phyloP scores from a whole-genome alignment of 2,329 filamentous ascomycete genomes.

The Ophiosphaerella herpotricha region DNA sequence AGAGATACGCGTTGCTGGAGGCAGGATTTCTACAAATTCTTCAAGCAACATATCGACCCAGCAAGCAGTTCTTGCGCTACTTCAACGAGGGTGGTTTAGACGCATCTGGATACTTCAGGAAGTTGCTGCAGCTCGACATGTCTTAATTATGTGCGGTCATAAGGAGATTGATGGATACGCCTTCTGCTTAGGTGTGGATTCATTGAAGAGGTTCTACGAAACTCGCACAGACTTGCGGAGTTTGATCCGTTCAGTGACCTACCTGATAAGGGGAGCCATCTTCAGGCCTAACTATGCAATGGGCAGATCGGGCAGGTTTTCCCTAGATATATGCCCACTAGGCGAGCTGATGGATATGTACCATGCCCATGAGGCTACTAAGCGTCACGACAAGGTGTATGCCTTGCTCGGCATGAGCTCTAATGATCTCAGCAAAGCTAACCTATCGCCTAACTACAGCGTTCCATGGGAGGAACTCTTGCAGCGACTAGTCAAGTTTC shows the following conservation, averaged over 20 bases:
- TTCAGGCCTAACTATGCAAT: too few relatives aligned
- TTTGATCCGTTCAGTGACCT: too few relatives aligned
- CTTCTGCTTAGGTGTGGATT: too few relatives aligned
- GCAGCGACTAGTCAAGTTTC: conserved; percentile 7
- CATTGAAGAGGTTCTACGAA: too few relatives aligned
- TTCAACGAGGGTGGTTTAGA: conserved; percentile 8
- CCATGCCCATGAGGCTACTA: conserved; percentile 9
- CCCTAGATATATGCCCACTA: conserved; percentile 7
- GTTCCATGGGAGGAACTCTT: conserved; percentile 18
- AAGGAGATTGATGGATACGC: too few relatives aligned
- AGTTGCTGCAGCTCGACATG: too few relatives aligned
- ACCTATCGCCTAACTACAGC: conserved; percentile 4
- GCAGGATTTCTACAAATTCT: too few relatives aligned
- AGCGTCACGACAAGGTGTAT: conserved; percentile 13
- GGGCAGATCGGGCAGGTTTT: too few relatives aligned
- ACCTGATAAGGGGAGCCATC: too few relatives aligned
- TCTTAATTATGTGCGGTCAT: too few relatives aligned
- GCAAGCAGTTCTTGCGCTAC: background rate
- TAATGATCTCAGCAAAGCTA: background rate
- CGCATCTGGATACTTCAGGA: conserved; percentile 3
- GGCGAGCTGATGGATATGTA: conserved; percentile 17
- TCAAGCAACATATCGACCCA: too few relatives aligned
- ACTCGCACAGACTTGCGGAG: too few relatives aligned
- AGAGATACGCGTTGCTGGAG: background rate
- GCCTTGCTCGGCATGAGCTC: conserved; percentile 13